Evolutionary conservation across 352 stramenopile genomes (phyloP).

Genomic region (Stramenopiles sp.): DNA sequence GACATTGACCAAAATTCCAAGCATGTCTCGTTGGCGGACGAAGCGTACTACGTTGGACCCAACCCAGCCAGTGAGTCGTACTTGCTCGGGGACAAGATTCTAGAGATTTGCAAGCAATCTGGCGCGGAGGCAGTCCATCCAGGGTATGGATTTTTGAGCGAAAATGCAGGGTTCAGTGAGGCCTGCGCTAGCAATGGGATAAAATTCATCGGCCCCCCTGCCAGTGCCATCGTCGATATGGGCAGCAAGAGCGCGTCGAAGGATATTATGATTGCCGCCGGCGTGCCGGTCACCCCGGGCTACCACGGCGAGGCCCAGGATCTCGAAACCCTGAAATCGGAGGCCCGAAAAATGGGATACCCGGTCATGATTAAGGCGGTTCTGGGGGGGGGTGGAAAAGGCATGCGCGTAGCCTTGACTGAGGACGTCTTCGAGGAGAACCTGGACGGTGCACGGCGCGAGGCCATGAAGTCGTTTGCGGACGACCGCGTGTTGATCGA

Average conservation of each 20-base stretch:
- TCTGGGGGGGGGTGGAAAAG: conserved; percentile 79
- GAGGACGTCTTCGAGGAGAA: conserved; percentile 49
- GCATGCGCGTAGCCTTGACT: conserved; percentile 80
- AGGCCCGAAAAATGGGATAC: conserved; percentile 74
- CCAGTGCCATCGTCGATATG: conserved; percentile 63
- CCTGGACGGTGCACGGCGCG: conserved; percentile 55
- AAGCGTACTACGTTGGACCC: conserved; percentile 43
- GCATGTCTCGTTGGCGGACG: conserved; percentile 42
- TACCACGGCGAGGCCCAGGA: conserved; percentile 68
- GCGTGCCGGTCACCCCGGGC: conserved; percentile 72
- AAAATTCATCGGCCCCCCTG: conserved; percentile 67
- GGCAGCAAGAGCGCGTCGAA: conserved; percentile 82
- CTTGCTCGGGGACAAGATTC: conserved; percentile 62
- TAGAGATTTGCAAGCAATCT: conserved; percentile 53
- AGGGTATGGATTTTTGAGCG: conserved; percentile 74
- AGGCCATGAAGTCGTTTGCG: conserved; percentile 67
- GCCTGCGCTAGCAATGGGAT: conserved; percentile 46
- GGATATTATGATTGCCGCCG: conserved; percentile 68
- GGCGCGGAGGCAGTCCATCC: conserved; percentile 76
- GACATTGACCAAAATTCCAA: conserved; percentile 54
- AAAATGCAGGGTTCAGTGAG: conserved; percentile 57
- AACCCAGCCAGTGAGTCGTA: conserved; percentile 47
- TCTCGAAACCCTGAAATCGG: conserved; percentile 42
- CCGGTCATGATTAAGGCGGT: conserved; percentile 93
- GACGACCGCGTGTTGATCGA: conserved; percentile 88